A percentile compares a stretch with the other conserved stretches of the same genome.
These are phyloP conservation scores for Coix lacrymajobi DNA, from an alignment of 176 grass and related monocot genomes.

Conservation along the genomic window DNA sequence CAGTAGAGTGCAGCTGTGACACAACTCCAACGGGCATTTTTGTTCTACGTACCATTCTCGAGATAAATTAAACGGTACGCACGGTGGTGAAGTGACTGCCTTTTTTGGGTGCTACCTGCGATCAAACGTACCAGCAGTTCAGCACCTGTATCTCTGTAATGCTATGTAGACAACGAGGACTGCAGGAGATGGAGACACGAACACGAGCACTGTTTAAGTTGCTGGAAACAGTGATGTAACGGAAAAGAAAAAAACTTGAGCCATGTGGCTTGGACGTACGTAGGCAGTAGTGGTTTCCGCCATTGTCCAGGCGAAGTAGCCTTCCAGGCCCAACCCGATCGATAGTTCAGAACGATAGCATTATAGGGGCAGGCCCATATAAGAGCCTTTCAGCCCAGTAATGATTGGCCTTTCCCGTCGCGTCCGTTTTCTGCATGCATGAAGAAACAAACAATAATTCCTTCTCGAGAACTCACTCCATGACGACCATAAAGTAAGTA, in stretches of 20 bases:
- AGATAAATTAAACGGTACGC: no score
- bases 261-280: background rate
- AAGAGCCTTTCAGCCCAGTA: background rate
- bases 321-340: background rate
- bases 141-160: no score
- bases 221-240: background rate
- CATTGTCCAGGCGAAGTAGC: background rate
- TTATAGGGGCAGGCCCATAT: background rate
- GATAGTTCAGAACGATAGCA: background rate
- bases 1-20: no score
- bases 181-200: background rate
- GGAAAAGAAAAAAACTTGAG: background rate
- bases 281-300: background rate
- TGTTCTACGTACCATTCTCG: no score
- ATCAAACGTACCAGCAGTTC: no score
- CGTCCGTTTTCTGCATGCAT: no score
- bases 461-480: no score
- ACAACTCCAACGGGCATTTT: no score
- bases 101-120: no score
- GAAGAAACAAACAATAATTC: no score
- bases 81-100: no score
- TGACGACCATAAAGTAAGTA: background rate
- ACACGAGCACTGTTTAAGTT: no score
- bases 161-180: background rate
- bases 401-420: background rate